These are phyloP conservation scores for Linanthus parryae DNA, from an alignment of 148 eudicot genomes.

Conservation along the genomic window DNA sequence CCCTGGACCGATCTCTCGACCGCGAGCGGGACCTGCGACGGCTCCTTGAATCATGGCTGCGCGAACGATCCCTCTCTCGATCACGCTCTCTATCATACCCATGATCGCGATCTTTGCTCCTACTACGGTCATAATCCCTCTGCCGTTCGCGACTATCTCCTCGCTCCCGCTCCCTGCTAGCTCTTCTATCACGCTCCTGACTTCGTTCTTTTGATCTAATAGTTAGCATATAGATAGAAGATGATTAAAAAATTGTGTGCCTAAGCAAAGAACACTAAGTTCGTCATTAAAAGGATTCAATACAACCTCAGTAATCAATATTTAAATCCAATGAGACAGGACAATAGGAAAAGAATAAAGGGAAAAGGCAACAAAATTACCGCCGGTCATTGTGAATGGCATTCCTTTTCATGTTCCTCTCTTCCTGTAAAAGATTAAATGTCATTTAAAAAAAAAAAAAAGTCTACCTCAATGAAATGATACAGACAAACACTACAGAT, in stretches of 20 bases:
- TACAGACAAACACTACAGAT: too few species aligned
- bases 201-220: conserved; percentile 79
- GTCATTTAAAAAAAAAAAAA: too few species aligned
- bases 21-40: conserved; percentile 84
- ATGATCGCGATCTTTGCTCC: conserved; percentile 57
- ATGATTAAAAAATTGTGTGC: too few species aligned
- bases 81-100: conserved; percentile 51
- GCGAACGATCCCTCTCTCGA: conserved; percentile 68
- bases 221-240: background rate
- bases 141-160: conserved; percentile 52
- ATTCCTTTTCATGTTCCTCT: conserved; percentile 61
- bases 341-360: background rate
- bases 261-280: too few species aligned
- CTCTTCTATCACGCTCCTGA: conserved; percentile 53
- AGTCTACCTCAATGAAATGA: too few species aligned
- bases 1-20: conserved; percentile 71
- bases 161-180: conserved; percentile 62
- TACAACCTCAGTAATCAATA: too few species aligned
- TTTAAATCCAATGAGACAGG: too few species aligned
- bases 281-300: too few species aligned
- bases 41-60: conserved; percentile 69
- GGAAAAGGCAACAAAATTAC: conserved; percentile 16
- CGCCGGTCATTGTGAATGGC: conserved; percentile 69
- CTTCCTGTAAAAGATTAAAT: too few species aligned
- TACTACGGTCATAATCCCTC: conserved; percentile 61